A percentile compares a stretch with the other conserved stretches of the same genome.
phyloP scores from a whole-genome alignment of 2,329 filamentous ascomycete species.

The Xylariaceae sp. region DNA sequence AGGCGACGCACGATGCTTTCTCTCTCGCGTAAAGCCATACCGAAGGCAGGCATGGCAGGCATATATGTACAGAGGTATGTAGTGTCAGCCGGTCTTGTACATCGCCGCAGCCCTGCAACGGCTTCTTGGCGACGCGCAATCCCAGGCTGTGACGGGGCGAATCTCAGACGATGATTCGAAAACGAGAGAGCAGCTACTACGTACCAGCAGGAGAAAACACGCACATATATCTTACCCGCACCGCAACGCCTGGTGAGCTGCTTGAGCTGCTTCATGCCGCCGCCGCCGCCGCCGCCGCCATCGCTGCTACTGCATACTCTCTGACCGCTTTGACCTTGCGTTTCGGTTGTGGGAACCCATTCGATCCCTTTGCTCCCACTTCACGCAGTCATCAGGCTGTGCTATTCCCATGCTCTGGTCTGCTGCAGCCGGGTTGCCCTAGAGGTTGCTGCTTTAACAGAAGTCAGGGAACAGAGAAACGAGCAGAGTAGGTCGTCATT shows the following conservation, averaged over 20 bases:
- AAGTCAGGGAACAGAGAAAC: neutral
- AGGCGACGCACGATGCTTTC: too few species aligned
- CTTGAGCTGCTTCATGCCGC: too few species aligned
- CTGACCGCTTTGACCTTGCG: conserved; percentile 2
- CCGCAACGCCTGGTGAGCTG: too few species aligned
- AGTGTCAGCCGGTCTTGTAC: conserved; percentile 15
- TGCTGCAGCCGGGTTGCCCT: neutral
- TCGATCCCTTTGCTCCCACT: too few species aligned
- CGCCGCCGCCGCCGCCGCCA: too few species aligned
- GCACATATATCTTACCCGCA: neutral
- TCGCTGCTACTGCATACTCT: too few species aligned
- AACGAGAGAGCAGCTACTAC: conserved; percentile 1
- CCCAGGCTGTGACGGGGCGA: conserved; percentile 25
- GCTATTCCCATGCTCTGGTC: neutral
- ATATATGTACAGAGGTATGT: too few species aligned
- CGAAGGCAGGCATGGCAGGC: too few species aligned
- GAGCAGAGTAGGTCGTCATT: too few species aligned
- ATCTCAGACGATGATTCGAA: neutral
- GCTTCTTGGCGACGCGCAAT: conserved; percentile 30
- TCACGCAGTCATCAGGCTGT: neutral
- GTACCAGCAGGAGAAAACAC: neutral
- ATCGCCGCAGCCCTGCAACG: conserved; percentile 4
- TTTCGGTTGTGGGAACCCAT: neutral
- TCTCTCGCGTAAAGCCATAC: too few species aligned
- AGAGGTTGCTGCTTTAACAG: neutral